Evolutionary conservation across 495 filamentous ascomycete species (phyloP).

Genomic region (Penicillium antarcticum): DNA sequence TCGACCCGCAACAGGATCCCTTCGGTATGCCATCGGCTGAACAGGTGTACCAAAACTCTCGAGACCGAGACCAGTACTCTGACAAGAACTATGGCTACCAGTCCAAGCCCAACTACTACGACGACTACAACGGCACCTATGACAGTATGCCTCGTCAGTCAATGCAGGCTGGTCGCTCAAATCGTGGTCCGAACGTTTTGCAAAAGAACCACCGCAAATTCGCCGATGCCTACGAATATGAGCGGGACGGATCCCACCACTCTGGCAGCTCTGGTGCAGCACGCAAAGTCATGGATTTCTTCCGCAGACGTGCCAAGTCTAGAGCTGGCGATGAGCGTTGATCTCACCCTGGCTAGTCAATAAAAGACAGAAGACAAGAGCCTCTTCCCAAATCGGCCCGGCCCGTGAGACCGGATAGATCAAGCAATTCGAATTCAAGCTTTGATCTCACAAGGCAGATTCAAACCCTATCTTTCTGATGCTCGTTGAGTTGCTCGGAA

Average conservation of each 20-base stretch:
- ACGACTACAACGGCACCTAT: conserved; percentile 37
- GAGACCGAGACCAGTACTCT: conserved; percentile 38
- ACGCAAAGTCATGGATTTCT: conserved; percentile 96
- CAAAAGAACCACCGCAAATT: conserved; percentile 86
- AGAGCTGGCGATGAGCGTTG: conserved; percentile 58
- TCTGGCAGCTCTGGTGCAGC: conserved; percentile 82
- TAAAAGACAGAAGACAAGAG: conserved; percentile 13
- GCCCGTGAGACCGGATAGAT: conserved; percentile 12
- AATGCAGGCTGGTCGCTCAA: conserved; percentile 41
- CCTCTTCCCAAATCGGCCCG: conserved; percentile 7
- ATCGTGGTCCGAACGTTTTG: conserved; percentile 54
- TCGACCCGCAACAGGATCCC: conserved; percentile 28
- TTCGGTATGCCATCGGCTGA: conserved; percentile 33
- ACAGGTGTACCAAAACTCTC: conserved; percentile 30
- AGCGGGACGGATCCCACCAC: conserved; percentile 61
- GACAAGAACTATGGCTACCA: conserved; percentile 35
- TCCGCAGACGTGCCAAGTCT: conserved; percentile 80
- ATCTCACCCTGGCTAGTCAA: conserved; percentile 8
- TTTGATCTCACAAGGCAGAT: conserved; percentile 23
- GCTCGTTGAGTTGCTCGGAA: conserved; percentile 23
- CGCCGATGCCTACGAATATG: conserved; percentile 82
- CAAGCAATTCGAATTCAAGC: conserved; percentile 12
- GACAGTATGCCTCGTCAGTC: conserved; percentile 42
- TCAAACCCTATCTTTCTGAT: conserved; percentile 19
- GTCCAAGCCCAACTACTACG: conserved; percentile 45